A percentile compares a stretch with the other conserved stretches of the same genome.
phyloP scores from a whole-genome alignment of 208 protist genomes.

The Histomonas meleagridis region DNA sequence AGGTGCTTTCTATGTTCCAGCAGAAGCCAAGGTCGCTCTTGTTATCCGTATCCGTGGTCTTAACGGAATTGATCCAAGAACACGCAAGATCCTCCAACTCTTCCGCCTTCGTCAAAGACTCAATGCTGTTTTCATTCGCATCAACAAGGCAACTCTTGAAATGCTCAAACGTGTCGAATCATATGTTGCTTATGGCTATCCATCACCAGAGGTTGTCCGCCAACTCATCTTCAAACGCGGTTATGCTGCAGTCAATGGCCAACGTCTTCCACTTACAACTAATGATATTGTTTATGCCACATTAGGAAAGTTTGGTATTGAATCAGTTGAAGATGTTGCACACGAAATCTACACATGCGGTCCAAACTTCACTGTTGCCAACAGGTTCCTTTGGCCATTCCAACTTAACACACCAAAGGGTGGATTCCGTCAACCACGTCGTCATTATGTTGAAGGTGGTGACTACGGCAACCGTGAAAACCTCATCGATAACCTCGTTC shows the following conservation, averaged over 20 bases:
- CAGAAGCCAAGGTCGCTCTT: conserved; percentile 91
- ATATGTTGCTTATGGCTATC: conserved; percentile 93
- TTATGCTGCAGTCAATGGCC: conserved; percentile 80
- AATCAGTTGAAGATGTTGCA: conserved; percentile 96
- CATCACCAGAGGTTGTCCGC: conserved; percentile 81
- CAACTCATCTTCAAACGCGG: conserved; percentile 98
- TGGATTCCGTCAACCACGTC: conserved; percentile 81
- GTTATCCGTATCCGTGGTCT: conserved; percentile 98
- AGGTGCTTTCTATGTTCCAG: conserved; percentile 81
- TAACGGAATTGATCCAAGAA: conserved; percentile 84
- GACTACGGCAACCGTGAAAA: conserved; percentile 95
- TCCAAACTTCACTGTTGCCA: conserved; percentile 88
- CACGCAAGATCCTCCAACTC: conserved; percentile 93
- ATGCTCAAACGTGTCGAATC: conserved; percentile 93
- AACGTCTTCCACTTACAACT: conserved; percentile 84
- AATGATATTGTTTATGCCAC: conserved; percentile 81
- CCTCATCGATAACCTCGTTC: conserved; percentile 90
- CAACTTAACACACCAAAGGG: conserved; percentile 80
- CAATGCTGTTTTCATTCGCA: conserved; percentile 94
- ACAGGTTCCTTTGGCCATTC: conserved; percentile 95
- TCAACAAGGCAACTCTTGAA: conserved; percentile 97
- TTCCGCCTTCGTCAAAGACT: conserved; percentile 94
- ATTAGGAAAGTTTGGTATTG: conserved; percentile 78
- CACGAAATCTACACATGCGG: conserved; percentile 97
- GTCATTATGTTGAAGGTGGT: conserved; percentile 95